Evolutionary conservation across 768 basidiomycete genomes (phyloP), one percentile per base, ranked within the genome.

Genomic region (Amanita fuliginea): DNA sequence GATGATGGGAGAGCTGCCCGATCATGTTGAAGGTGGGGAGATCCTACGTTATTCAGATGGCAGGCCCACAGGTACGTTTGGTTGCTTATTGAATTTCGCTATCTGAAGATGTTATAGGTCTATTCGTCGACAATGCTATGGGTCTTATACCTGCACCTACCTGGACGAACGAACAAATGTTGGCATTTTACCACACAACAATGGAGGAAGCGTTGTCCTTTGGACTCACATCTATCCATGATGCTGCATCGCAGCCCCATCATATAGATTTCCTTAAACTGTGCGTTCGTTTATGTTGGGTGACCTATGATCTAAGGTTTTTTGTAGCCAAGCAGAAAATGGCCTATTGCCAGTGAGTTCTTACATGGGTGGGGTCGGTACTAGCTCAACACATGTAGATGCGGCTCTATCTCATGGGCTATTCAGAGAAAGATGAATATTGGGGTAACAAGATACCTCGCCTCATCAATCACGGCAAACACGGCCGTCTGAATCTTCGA

Each of bases 61-160:
- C 2, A 64, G 66, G 11, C 78, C 84, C 0, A 84, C 79, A 3
- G 83, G 83, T 66, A 53, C 55, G 55, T 42, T 13, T 24, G 3
- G 14, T 33, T 40, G 18, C 11, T 42, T 45, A 14, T 30, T 24
- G 10, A 32, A 19, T 37, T 42, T 47, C 8, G 10, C 21, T n/a
- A 26, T 9, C 24, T 6, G 28, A 14, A 7, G n/a, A 10, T 22
- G 8, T 41, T 6, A 18, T 28, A 74, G 88, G 89, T 5, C 67
- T 92, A 16, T 83, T 93, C 53, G 68, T 95, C 26, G 95, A 98
- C 64, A 89, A 89, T 28, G 95, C 94, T 0, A 90, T 92, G 79
- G 58, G 62, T 11, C 73, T 94, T 30, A 74, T 96, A 14, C 79
- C 76, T 1, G 66, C 68, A 9, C 93, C 91, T 0, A 59, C 71